A percentile compares a stretch with the other conserved stretches of the same genome.
Evolutionary conservation across 345 rosid species (phyloP).

Genomic region (Salix udensis): DNA sequence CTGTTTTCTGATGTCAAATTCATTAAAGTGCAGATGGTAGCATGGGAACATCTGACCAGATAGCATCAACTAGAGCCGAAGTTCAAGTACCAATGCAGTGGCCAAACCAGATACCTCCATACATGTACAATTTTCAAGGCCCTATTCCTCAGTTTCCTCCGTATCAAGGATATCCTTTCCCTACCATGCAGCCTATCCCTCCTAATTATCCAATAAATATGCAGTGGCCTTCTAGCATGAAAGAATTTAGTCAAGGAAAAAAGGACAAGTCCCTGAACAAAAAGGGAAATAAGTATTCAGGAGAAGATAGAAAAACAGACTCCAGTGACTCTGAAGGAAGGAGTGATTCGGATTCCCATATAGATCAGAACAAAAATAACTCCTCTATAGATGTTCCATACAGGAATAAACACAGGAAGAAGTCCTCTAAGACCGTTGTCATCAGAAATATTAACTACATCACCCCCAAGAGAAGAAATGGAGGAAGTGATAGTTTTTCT

Average conservation of each 20-base stretch:
- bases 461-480: constrained; percentile 66
- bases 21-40: constrained; percentile 43
- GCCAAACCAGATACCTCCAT: constrained; percentile 68
- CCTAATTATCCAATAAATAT: constrained; percentile 43
- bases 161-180: constrained; percentile 70
- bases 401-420: constrained; percentile 51
- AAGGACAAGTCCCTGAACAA: constrained; percentile 39
- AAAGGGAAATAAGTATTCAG: constrained; percentile 41
- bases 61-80: constrained; percentile 29
- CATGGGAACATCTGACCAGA: constrained; percentile 30
- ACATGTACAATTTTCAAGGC: constrained; percentile 49
- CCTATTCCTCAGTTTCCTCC: constrained; percentile 49
- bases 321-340: constrained; percentile 50
- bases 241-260: constrained; percentile 21
- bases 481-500: constrained; percentile 34
- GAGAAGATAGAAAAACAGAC: constrained; percentile 42
- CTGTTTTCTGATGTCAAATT: constrained; percentile 9
- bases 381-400: constrained; percentile 35
- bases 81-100: constrained; percentile 56
- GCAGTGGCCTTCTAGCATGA: constrained; percentile 41
- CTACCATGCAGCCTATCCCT: constrained; percentile 49
- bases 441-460: constrained; percentile 87
- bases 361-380: constrained; percentile 39
- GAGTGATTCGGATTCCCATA: constrained; percentile 46
- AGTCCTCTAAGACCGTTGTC: constrained; percentile 63